These are phyloP conservation scores for Erodium trifolium DNA, from an alignment of 441 rosid genomes.

Conservation along the genomic window DNA sequence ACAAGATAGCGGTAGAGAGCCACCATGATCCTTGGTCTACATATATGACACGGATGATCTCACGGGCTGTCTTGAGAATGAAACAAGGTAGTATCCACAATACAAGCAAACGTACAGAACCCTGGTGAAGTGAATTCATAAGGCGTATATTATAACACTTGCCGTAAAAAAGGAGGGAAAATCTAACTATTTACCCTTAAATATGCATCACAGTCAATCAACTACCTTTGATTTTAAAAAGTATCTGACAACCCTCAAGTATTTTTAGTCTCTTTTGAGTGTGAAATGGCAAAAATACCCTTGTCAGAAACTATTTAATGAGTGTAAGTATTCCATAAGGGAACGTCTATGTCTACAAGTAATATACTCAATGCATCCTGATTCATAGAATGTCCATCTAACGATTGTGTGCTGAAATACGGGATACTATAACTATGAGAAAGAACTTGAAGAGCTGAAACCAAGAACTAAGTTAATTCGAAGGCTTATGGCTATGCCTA, in stretches of 20 bases:
- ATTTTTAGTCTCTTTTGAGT: no score
- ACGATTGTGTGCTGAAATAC: neutral
- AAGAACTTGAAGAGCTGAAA: neutral
- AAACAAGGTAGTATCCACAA: slow-evolving; percentile 75
- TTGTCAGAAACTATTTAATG: no score
- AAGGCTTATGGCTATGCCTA: neutral
- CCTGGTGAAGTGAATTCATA: slow-evolving; percentile 30
- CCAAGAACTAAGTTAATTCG: neutral
- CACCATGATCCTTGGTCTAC: slow-evolving; percentile 57
- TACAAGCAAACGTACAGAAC: slow-evolving; percentile 52
- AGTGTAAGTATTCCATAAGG: no score
- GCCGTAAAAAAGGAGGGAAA: neutral
- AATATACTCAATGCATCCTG: neutral
- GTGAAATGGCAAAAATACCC: no score
- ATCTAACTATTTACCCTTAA: no score
- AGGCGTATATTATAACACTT: neutral
- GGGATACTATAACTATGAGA: neutral
- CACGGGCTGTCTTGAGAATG: slow-evolving; percentile 53
- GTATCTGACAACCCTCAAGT: no score
- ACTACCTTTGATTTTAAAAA: no score
- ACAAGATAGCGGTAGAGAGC: slow-evolving; percentile 48
- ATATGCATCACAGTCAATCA: no score
- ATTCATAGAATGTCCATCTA: neutral
- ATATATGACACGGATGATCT: slow-evolving; percentile 43
- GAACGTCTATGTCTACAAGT: no score